These are phyloP conservation scores for Agaricus bisporus DNA, from an alignment of 768 basidiomycete species.

Conservation along the genomic window DNA sequence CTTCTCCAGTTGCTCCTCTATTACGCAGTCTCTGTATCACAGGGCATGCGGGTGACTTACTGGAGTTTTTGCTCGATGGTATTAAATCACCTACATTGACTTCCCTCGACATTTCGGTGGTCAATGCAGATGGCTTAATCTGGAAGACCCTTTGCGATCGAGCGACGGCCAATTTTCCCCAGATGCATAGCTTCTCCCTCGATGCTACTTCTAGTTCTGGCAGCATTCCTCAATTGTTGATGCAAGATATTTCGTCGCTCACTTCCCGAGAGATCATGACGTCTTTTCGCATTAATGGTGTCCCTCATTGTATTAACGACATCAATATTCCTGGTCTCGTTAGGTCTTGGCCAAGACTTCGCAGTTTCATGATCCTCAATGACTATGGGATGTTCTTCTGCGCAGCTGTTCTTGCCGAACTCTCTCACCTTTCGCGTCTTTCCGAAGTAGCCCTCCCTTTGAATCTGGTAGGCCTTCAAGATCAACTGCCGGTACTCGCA, in stretches of 20 bases:
- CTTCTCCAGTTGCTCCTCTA: background rate
- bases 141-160: constrained; percentile 3
- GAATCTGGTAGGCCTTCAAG: background rate
- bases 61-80: background rate
- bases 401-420: background rate
- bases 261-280: background rate
- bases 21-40: background rate
- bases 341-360: background rate
- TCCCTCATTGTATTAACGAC: constrained; percentile 3
- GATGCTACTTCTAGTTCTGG: background rate
- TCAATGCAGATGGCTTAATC: background rate
- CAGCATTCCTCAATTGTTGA: background rate
- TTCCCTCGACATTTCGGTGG: background rate
- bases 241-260: constrained; percentile 3
- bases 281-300: background rate
- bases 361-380: background rate
- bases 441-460: background rate
- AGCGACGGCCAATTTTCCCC: background rate
- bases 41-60: background rate
- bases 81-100: background rate
- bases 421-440: background rate
- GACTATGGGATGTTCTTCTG: background rate
- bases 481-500: background rate
- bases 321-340: background rate
- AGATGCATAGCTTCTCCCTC: background rate